Conservation (phyloP, 352 stramenopile genomes). For the Phytophthora hybrid region DNA sequence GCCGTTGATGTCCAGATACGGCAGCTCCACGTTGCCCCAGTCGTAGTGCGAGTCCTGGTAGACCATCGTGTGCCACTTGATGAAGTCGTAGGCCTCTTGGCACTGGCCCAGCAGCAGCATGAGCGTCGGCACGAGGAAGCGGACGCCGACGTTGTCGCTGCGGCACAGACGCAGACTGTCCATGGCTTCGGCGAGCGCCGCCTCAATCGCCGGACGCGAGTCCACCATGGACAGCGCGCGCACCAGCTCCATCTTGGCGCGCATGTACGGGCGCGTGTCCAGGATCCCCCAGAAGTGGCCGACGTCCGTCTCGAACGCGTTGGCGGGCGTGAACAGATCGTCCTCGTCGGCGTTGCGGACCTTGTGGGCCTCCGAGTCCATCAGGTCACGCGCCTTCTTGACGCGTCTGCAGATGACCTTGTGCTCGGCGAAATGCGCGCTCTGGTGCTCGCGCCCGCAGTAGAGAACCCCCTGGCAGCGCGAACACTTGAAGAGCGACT, state of each 20-base stretch:
- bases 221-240: not conserved
- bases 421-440: not conserved
- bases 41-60: not conserved
- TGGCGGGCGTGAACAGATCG: not conserved
- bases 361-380: not conserved
- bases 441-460: not conserved
- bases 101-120: not conserved
- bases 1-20: not conserved
- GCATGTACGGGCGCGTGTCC: not conserved
- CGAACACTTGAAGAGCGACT: not conserved
- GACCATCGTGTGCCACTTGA: not conserved
- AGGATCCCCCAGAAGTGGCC: not conserved
- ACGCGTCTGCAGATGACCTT: not conserved
- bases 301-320: not conserved
- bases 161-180: not conserved
- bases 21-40: not conserved
- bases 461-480: not conserved
- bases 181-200: not conserved
- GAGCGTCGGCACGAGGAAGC: not conserved
- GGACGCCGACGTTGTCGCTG: not conserved
- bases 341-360: not conserved
- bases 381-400: not conserved
- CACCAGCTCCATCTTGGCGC: not conserved
- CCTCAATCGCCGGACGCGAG: not conserved
- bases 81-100: not conserved